Conservation (phyloP, 2,329 filamentous ascomycete species). For the Nothophoma quercina region DNA sequence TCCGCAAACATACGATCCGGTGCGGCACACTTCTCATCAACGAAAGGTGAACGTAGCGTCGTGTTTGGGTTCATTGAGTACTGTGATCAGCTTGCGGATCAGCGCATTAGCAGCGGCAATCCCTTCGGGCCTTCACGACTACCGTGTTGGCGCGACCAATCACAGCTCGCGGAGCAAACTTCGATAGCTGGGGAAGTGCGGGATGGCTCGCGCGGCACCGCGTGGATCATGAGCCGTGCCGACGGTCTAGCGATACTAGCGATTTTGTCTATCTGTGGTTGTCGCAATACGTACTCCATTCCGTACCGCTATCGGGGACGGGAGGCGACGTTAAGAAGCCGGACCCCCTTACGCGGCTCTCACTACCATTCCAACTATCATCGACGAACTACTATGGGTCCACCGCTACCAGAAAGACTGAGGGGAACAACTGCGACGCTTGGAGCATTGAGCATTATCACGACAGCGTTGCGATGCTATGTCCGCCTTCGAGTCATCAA, state of each 20-base stretch:
- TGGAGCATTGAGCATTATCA: conserved; percentile 20
- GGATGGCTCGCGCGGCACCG: conserved; percentile 1
- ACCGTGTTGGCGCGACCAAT: not conserved
- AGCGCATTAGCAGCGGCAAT: not conserved
- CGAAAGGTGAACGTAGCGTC: not conserved
- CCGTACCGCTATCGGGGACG: not conserved
- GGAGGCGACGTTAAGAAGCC: not conserved
- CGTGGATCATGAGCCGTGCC: not conserved
- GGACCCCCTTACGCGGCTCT: not conserved
- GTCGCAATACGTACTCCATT: not conserved
- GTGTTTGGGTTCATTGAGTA: not conserved
- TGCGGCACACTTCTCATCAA: not conserved
- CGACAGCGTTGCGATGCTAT: conserved; percentile 22
- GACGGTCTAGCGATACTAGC: not conserved
- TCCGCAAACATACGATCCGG: not conserved
- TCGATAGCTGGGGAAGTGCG: not conserved
- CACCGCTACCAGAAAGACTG: conserved; percentile 15
- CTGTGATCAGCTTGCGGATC: conserved; percentile 1
- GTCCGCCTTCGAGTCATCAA: conserved; percentile 21
- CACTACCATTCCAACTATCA: not conserved
- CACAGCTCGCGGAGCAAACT: not conserved
- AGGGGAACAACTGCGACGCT: conserved; percentile 10
- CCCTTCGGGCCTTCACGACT: not conserved
- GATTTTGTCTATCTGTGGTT: not conserved
- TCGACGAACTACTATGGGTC: not conserved